Evolutionary conservation across 768 basidiomycete genomes (phyloP), one percentile per base, ranked within the genome.

Genomic region (Tylopilus cervinicoccineus): DNA sequence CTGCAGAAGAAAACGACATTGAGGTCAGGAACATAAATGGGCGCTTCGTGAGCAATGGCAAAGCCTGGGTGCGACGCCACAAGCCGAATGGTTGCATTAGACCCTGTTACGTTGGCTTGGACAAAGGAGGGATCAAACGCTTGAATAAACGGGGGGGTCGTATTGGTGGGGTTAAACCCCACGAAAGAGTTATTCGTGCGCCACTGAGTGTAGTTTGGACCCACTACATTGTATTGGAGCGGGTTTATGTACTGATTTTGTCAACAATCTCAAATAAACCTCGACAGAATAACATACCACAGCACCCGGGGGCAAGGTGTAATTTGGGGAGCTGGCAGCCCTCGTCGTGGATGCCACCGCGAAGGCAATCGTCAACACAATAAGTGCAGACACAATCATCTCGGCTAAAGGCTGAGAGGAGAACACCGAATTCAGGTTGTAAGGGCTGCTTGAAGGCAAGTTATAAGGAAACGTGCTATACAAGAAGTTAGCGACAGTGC

Each of bases 21-120:
- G 20, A 80, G 83, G 28, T 70, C 72, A 5, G 79, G 67, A 27
- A 78, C 70, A 64, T 81, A 88, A 1, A 89, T 71, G 0, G 85
- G 86, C 3, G 85, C 89, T 66, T 91, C 89, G 57, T 91, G 88
- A 12, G 87, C 86, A 53, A 89, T 80, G 1, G 83, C 83, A 63
- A 81, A 84, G 7, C 74, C 77, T 10, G 76, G 74, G 50, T 82
- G 81, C 8, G 78, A 76, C 0, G 82, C 81, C 32, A 93, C 76
- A 45, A 78, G 65, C 10, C 77, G 74, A 45, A 91, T 75, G 0
- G 75, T 75, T 8, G 88, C 79, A 28, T 70, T 69, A 9, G 61
- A 51, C 1, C 87, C 88, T 3, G 87, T 75, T 46, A 88, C 69
- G 6, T 64, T 49, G 43, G 28, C 9, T 29, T 29, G 28, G 10